Evolutionary conservation across 306 rosid genomes (phyloP).

Genomic region (Castanea sativa): DNA sequence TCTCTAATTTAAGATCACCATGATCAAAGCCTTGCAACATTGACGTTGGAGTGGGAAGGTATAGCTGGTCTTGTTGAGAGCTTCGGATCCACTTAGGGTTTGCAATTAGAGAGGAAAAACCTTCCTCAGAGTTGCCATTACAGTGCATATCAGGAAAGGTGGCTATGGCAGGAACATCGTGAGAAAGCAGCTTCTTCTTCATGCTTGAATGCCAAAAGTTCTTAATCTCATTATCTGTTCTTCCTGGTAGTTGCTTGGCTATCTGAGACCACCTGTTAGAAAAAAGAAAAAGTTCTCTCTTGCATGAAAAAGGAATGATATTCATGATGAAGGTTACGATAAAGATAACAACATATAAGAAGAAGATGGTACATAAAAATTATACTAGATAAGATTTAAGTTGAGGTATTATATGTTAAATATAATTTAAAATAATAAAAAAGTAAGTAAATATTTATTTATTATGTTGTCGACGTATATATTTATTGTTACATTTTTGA

Average conservation of each 20-base stretch:
- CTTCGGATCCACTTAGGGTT: slow-evolving; percentile 48
- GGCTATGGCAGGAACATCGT: slow-evolving; percentile 45
- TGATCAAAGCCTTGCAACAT: slow-evolving; percentile 42
- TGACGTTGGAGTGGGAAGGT: slow-evolving; percentile 54
- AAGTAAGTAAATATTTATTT: too few relatives aligned
- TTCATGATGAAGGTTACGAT: background rate
- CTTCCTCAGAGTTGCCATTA: slow-evolving; percentile 36
- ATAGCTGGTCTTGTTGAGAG: slow-evolving; percentile 39
- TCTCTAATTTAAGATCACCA: slow-evolving; percentile 36
- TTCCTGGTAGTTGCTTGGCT: slow-evolving; percentile 94
- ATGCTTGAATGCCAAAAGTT: slow-evolving; percentile 98
- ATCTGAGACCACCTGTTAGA: slow-evolving; percentile 88
- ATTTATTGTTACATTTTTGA: too few relatives aligned
- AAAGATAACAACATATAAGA: background rate
- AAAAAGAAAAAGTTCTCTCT: background rate
- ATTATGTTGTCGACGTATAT: too few relatives aligned
- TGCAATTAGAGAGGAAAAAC: slow-evolving; percentile 53
- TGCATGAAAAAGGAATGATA: slow-evolving; percentile 10
- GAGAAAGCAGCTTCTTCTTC: slow-evolving; percentile 79
- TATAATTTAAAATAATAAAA: too few relatives aligned
- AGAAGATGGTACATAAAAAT: background rate
- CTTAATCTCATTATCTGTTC: slow-evolving; percentile 98
- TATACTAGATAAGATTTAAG: too few relatives aligned
- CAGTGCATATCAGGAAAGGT: slow-evolving; percentile 52
- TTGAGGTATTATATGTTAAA: too few relatives aligned